Evolutionary conservation across 176 grass and related monocot genomes (phyloP).

Genomic region (Eragrostis curvula): DNA sequence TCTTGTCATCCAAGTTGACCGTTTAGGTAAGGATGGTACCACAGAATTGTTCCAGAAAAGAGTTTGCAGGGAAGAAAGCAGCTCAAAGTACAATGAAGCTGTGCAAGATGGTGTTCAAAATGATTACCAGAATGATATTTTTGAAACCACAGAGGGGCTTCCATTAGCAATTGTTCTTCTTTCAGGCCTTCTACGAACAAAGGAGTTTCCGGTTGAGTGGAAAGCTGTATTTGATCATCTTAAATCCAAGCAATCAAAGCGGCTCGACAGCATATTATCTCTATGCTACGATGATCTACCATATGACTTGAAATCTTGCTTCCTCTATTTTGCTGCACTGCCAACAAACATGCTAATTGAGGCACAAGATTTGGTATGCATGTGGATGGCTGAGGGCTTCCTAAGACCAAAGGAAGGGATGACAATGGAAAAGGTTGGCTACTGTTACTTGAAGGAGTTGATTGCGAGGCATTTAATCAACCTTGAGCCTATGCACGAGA

Average conservation of each 20-base stretch:
- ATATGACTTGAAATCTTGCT: slow-evolving; percentile 43
- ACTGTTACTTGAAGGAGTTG: slow-evolving; percentile 42
- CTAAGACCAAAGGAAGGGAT: slow-evolving; percentile 28
- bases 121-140: background rate
- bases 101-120: background rate
- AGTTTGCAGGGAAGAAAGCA: background rate
- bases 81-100: slow-evolving; percentile 25
- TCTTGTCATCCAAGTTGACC: background rate
- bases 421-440: slow-evolving; percentile 40
- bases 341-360: slow-evolving; percentile 24
- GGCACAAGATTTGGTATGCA: slow-evolving; percentile 27
- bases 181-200: slow-evolving; percentile 32
- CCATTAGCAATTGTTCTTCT: slow-evolving; percentile 42
- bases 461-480: slow-evolving; percentile 34
- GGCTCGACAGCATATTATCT: slow-evolving; percentile 26
- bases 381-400: slow-evolving; percentile 53
- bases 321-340: slow-evolving; percentile 48
- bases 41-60: slow-evolving; percentile 11
- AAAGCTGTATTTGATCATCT: slow-evolving; percentile 31
- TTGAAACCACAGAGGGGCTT: background rate
- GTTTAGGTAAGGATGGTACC: background rate
- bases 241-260: slow-evolving; percentile 18
- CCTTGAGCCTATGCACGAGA: background rate
- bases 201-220: slow-evolving; percentile 41
- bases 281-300: slow-evolving; percentile 53